Evolutionary conservation across 192 early-diverging fungal genomes (phyloP), one percentile per base, ranked within the genome.

Genomic region (Rhizophagus sp.): DNA sequence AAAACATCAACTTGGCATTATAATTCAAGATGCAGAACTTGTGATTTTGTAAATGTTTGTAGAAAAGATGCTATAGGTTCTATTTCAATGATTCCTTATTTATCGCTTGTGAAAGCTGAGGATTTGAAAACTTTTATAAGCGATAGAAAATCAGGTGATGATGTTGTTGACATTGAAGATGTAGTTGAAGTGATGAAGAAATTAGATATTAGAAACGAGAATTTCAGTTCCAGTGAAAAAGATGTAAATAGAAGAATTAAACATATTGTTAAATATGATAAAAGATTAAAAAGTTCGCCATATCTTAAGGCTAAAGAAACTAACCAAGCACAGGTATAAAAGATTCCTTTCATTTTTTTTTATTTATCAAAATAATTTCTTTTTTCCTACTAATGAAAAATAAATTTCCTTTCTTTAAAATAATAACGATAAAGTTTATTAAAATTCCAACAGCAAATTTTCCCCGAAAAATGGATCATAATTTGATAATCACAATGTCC

Each of bases 1-100:
- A 19, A 47, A 50, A 1, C 19, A 36, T 4, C 4, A 1, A 2
- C 72, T 62, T 82, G 82, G 82, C 70, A 80, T 12, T 79, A 52
- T 25, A 80, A 82, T 47, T 44, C 68, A 39, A 73, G 79, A 44
- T 82, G 82, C 62, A 62, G 22, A 34, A 79, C 63, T 33, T 82
- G 82, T 44, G 39, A 72, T 1, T 82, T 79, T 57, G 72, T 75
- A 13, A 17, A 82, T 27, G 62, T 61, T 7, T 82, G 82, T 75
- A 44, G 73, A 57, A 57, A 24, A 8, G 78, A 82, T 22, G 78
- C 73, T 25, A 33, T 39, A 36, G 72, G 61, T 36, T 74, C 82
- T 9, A 72, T 79, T 11, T 30, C 68, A 7, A 72, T 62, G 73
- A 79, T 68, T 27, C 34, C 82, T 12, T 80, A 80, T 64, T 68